Evolutionary conservation across 768 basidiomycete species (phyloP), one percentile per base, ranked within the genome.

Genomic region (Rhodotorula graminis): DNA sequence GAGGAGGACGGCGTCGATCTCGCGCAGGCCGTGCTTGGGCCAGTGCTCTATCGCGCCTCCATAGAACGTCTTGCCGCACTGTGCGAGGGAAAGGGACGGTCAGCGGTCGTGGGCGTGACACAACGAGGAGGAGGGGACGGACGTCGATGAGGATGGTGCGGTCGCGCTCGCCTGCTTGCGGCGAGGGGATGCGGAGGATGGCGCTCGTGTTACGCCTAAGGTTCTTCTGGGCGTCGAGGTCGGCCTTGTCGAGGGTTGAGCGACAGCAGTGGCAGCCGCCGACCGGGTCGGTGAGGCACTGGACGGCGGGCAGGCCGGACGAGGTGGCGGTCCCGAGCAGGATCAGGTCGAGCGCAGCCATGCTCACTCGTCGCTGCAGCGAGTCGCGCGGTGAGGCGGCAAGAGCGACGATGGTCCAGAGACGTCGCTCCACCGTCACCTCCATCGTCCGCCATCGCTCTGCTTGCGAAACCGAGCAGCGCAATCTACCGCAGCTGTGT

Each of bases 181-280:
- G n/a, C 14, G 3, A 37, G 19, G 67, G 62, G 68, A 87, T 81
- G 61, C 88, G 83, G 64, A 92, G 75, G 7, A 88, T 86, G 25
- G 85, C 87, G 69, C 89, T 88, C 15, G 92, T 94, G 79, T 95
- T 95, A 65, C 93, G 85, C 59, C 93, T 81, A 49, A 88, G 85
- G 76, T 95, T 96, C 82, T 88, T 90, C 81, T 60, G 50, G 27
- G 46, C 64, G 47, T 29, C 58, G 21, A 15, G 12, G 49, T 72
- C 71, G 53, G 25, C 6, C 73, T 76, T 27, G 68, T 67, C 59
- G 44, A 78, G 78, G 23, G 76, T 80, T 9, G 76, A 73, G 10
- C 79, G 70, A 76, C 90, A 90, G 0, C 89, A 88, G 70, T 80
- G 82, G 79, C 90, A 91, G 47, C 83, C 83, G 46, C 81, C 80